These are phyloP conservation scores for Daedalea quercina DNA, from an alignment of 768 basidiomycete species.

Conservation along the genomic window DNA sequence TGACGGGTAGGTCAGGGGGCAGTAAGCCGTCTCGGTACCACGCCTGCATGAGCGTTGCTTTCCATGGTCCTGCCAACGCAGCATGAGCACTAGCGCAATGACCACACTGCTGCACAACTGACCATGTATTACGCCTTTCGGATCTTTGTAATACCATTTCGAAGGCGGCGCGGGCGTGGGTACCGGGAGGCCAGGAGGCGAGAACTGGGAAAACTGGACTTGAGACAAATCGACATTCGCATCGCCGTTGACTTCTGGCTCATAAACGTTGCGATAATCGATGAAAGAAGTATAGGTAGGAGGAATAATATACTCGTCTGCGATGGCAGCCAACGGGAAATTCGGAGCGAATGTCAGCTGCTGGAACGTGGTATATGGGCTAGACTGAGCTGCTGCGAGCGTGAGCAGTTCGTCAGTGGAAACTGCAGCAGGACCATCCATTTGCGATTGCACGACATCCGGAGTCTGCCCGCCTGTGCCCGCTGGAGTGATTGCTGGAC, in stretches of 20 bases:
- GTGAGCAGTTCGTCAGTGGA: conserved; percentile 62
- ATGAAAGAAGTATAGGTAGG: conserved; percentile 82
- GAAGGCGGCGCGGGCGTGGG: conserved; percentile 63
- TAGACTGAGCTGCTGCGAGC: conserved; percentile 63
- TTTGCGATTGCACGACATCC: conserved; percentile 13
- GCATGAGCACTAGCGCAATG: conserved; percentile 8
- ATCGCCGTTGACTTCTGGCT: conserved; percentile 44
- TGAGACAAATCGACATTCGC: conserved; percentile 42
- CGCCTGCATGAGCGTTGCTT: conserved; percentile 78
- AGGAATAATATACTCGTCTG: conserved; percentile 88
- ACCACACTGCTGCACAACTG: conserved; percentile 17
- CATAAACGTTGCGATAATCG: conserved; percentile 57
- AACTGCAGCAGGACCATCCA: conserved; percentile 31
- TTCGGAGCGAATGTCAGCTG: conserved; percentile 81
- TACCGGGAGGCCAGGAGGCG: conserved; percentile 73
- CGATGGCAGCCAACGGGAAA: conserved; percentile 83
- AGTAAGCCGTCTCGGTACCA: conserved; percentile 85
- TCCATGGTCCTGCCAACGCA: conserved; percentile 66
- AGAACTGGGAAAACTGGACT: conserved; percentile 72
- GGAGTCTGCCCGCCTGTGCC: conserved; percentile 15
- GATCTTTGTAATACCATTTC: conserved; percentile 81
- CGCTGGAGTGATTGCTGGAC: conserved; percentile 18
- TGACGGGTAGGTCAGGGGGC: conserved; percentile 76
- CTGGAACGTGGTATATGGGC: conserved; percentile 89
- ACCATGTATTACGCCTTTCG: conserved; percentile 77